phyloP scores from a whole-genome alignment of 2,329 filamentous ascomycete species.

The Xylaria sp. region DNA sequence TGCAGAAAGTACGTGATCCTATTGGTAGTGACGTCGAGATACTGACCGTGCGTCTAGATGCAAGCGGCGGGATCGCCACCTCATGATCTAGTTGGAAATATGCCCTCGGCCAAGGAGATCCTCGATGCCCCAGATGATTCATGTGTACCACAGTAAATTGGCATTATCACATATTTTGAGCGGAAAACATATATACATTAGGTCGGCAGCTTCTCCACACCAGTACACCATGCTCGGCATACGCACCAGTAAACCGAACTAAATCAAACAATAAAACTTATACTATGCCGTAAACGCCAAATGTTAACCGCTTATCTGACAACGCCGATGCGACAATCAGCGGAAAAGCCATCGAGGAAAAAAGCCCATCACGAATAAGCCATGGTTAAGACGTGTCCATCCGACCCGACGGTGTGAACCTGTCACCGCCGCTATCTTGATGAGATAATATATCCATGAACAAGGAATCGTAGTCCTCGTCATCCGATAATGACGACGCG shows the following conservation, averaged over 20 bases:
- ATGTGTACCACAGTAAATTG: slow-evolving; percentile 63
- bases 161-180: slow-evolving; percentile 23
- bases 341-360: slow-evolving; percentile 9
- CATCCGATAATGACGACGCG: slow-evolving; percentile 53
- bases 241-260: slow-evolving; percentile 30
- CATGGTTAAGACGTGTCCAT: slow-evolving; percentile 54
- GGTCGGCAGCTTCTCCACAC: slow-evolving; percentile 10
- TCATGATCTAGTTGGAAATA: slow-evolving; percentile 86
- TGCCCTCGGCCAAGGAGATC: slow-evolving; percentile 80
- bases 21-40: background rate
- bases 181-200: slow-evolving; percentile 28
- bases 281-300: slow-evolving; percentile 32
- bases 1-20: slow-evolving; percentile 80
- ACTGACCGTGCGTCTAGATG: slow-evolving; percentile 68
- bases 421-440: slow-evolving; percentile 32
- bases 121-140: slow-evolving; percentile 65
- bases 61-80: slow-evolving; percentile 93
- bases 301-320: slow-evolving; percentile 25
- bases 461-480: slow-evolving; percentile 65
- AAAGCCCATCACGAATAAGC: background rate
- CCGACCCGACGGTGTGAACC: slow-evolving; percentile 43
- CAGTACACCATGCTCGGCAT: slow-evolving; percentile 22
- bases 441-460: slow-evolving; percentile 70
- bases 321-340: slow-evolving; percentile 24
- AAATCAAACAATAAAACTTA: slow-evolving; percentile 30